Base-by-base conservation (phyloP, 768 basidiomycete species). In the Boletus vermiculosoides region DNA sequence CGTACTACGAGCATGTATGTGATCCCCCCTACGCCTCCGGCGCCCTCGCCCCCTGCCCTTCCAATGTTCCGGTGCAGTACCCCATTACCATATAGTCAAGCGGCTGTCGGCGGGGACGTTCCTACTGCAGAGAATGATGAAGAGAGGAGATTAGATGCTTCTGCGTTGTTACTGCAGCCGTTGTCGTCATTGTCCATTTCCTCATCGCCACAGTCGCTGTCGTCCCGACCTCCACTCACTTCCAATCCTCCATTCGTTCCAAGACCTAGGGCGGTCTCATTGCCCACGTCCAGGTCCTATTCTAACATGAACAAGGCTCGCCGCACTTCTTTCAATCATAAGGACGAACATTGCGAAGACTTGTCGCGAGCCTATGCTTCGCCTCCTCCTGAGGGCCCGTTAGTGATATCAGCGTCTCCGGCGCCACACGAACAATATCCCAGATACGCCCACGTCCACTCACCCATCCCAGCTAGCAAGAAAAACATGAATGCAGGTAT, bases 1-100 rank as follows among this genome's bases (percentile, higher is more conserved):
- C 71, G 72, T 34, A 72, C 71, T 18, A 62, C 56, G 25, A 72
- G 71, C 46, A 73, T 73, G 65, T 63, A 67, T 37, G 49, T 55
- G 20, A 23, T 20, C 12, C 37, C 61, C 11, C 50, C 64, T 18
- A 31, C 62, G 5, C 12, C 58, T 12, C 42, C 54, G 9, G 8
- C 50, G 37, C 23, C 60, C 22, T 40, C 58, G 3, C 45, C 57
- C 4, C 58, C 63, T 22, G 25, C 47, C 25, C 63, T 61, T 45
- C 66, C 68, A 4, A 57, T 62, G 52, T 62, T 70, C 44, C 63
- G 62, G 15, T 63, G 72, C 33, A 58, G 52, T 36, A 66, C 65
- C 16, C 72, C 68, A 33, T 60, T 65, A 7, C 72, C 65, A 13
- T 62, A 69, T 44, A 65, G 65, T 52, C 68, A 60, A 45, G 56